A percentile compares a stretch with the other conserved stretches of the same genome.
Evolutionary conservation across 305 asterid genomes (phyloP).

Genomic region (Plantago coronopus): DNA sequence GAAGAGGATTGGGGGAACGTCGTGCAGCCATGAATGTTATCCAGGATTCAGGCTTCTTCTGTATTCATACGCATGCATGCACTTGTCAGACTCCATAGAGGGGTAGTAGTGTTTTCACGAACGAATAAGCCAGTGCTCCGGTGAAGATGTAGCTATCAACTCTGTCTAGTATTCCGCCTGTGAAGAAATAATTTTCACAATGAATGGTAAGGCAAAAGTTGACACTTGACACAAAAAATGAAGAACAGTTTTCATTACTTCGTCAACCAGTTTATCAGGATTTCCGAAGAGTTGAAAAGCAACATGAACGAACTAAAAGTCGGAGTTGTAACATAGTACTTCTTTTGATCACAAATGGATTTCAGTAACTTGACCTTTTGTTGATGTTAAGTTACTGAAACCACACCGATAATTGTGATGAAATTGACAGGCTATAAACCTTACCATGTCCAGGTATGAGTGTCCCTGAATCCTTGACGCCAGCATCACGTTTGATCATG

Average conservation of each 20-base stretch:
- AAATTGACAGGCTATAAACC: constrained; percentile 5
- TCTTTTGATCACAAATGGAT: no score
- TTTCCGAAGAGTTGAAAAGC: no score
- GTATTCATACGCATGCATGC: constrained; percentile 17
- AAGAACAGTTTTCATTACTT: no score
- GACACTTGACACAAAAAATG: no score
- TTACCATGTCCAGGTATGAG: constrained; percentile 98
- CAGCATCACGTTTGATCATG: constrained; percentile 98
- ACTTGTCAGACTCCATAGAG: constrained; percentile 64
- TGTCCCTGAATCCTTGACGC: constrained; percentile 95
- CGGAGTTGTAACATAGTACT: no score
- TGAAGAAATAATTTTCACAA: constrained; percentile 6
- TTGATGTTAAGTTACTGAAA: no score
- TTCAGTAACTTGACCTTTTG: no score
- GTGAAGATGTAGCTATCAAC: constrained; percentile 91
- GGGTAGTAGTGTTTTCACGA: constrained; percentile 67
- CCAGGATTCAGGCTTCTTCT: not conserved
- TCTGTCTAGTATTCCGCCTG: constrained; percentile 94
- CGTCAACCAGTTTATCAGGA: no score
- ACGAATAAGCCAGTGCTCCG: constrained; percentile 86
- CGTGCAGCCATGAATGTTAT: no score
- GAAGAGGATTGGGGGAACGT: not conserved
- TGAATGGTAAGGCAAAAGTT: no score
- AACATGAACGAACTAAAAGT: no score
- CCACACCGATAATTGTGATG: no score